Conservation (phyloP, 78 protist genomes). For the Dictyostelium citrinum region DNA sequence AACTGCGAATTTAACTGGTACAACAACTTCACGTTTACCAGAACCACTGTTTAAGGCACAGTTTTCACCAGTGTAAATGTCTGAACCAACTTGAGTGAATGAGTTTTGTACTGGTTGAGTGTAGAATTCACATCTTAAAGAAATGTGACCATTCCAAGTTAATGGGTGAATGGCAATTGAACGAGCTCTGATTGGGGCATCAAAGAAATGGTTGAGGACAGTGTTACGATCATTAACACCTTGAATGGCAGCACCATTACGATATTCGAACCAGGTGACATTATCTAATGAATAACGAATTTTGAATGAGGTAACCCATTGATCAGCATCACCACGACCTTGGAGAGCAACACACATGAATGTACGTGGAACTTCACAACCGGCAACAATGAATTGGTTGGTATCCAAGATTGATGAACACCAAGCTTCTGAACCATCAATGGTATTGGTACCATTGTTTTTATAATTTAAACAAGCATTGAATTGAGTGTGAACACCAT, state of each 20-base stretch:
- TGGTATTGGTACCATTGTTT: not conserved
- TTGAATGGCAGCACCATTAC: not conserved
- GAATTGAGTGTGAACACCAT: not conserved
- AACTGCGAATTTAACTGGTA: not conserved
- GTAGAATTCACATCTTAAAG: conserved; percentile 24
- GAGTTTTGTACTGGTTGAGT: not conserved
- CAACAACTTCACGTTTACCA: not conserved
- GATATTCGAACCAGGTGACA: conserved; percentile 7
- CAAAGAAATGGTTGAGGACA: not conserved
- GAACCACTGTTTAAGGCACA: conserved; percentile 7
- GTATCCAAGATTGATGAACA: not conserved
- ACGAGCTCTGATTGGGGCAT: conserved; percentile 19
- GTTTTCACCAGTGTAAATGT: not conserved
- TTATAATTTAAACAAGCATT: not conserved
- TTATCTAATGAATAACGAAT: conserved; percentile 42
- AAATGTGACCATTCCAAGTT: conserved; percentile 8
- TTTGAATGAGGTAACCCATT: conserved; percentile 34
- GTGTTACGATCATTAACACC: conserved; percentile 3
- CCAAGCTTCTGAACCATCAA: conserved; percentile 34
- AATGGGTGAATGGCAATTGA: conserved; percentile 41
- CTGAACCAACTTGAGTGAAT: not conserved
- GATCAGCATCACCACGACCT: conserved; percentile 49
- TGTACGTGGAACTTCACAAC: conserved; percentile 3
- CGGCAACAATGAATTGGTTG: conserved; percentile 24
- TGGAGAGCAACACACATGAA: not conserved